phyloP scores from a whole-genome alignment of 78 protist genomes.

The Creolimax fragrantissima region DNA sequence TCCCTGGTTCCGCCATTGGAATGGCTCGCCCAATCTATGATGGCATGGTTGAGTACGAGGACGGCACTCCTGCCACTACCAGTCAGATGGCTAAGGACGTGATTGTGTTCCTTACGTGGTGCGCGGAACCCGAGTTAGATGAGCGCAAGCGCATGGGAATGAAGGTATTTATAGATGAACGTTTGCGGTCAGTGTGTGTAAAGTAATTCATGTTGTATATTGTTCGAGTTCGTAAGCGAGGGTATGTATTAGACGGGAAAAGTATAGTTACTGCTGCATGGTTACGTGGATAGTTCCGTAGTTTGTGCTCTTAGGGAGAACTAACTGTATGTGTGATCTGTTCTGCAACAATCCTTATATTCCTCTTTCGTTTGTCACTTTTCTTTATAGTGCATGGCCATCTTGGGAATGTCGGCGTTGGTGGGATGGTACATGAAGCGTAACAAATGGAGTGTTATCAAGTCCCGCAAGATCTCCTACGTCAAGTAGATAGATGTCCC shows the following conservation, averaged over 20 bases:
- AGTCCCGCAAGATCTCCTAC: slow-evolving; percentile 17
- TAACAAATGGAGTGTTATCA: slow-evolving; percentile 36
- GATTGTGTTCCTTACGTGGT: slow-evolving; percentile 72
- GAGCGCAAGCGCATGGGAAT: slow-evolving; percentile 64
- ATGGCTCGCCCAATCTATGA: slow-evolving; percentile 66
- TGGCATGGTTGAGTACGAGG: slow-evolving; percentile 68
- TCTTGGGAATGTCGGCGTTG: not conserved
- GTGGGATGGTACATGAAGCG: slow-evolving; percentile 40
- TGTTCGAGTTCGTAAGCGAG: too few species aligned
- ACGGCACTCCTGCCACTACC: slow-evolving; percentile 72
- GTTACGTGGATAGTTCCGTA: too few species aligned
- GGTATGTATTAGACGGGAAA: too few species aligned
- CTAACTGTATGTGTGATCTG: too few species aligned
- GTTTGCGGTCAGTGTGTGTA: too few species aligned
- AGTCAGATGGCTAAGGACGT: slow-evolving; percentile 87
- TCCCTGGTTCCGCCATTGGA: slow-evolving; percentile 75
- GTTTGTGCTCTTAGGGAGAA: too few species aligned
- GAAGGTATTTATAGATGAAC: too few species aligned
- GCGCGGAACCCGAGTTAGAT: slow-evolving; percentile 64
- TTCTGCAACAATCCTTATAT: too few species aligned
- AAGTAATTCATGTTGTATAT: not conserved
- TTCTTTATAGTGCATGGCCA: not conserved
- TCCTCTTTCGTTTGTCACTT: too few species aligned
- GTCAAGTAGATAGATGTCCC: too few species aligned
- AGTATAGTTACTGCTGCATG: too few species aligned